A percentile compares a stretch with the other conserved stretches of the same genome.
phyloP scores from a whole-genome alignment of 2,329 filamentous ascomycete genomes.

The Pseudogymnoascus sp. region DNA sequence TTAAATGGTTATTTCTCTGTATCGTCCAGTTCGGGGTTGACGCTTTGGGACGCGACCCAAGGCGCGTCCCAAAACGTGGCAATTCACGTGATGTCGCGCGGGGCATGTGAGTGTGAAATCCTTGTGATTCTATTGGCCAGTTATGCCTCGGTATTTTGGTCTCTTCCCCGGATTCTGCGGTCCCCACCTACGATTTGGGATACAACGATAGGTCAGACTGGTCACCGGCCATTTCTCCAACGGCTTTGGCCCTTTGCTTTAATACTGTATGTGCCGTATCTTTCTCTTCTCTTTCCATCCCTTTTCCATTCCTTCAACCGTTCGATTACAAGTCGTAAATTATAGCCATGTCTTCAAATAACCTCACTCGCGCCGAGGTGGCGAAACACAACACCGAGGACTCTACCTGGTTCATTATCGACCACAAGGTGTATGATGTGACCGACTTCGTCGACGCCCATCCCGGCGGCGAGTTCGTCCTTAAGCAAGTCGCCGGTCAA shows the following conservation, averaged over 20 bases:
- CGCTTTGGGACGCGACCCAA: not conserved
- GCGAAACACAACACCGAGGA: constrained; percentile 68
- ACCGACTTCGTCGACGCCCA: constrained; percentile 80
- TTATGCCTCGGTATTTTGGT: not conserved
- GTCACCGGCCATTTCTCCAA: not conserved
- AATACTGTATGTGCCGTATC: not conserved
- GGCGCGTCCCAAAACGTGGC: not conserved
- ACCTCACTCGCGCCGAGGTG: constrained; percentile 52
- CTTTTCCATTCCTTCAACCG: not conserved
- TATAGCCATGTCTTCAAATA: constrained; percentile 22
- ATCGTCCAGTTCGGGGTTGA: not conserved
- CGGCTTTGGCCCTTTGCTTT: not conserved
- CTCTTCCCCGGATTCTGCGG: not conserved
- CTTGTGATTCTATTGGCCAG: not conserved
- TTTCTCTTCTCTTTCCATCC: not conserved
- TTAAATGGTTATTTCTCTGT: not conserved
- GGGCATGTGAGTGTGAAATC: constrained; percentile 5
- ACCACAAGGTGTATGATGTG: constrained; percentile 80
- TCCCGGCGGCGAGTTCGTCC: constrained; percentile 71
- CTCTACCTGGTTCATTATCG: constrained; percentile 75
- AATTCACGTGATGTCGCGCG: not conserved
- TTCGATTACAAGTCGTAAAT: not conserved
- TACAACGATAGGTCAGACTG: not conserved
- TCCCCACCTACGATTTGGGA: not conserved
- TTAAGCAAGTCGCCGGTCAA: constrained; percentile 70